Evolutionary conservation across 192 early-diverging fungal species (phyloP), one percentile per base, ranked within the genome.

Genomic region (Thamnidium elegans): DNA sequence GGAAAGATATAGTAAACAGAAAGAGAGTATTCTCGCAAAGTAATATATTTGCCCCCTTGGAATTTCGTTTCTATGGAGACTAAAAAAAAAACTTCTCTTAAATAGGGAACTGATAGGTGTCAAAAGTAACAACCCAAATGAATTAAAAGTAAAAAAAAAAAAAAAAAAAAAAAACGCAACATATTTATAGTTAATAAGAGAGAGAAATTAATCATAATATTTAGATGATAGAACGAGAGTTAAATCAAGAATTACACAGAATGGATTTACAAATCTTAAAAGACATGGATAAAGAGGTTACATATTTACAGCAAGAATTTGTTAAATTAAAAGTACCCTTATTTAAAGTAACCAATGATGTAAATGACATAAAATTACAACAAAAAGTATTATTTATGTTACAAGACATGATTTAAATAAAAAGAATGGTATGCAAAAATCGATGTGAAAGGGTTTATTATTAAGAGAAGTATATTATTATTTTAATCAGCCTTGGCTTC

Each of bases 31-130:
- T n/a, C 43, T 63, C 15, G 67, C 67, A 19, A 69, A 55, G 67
- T 69, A 26, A 51, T n/a, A 23, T 26, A n/a, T 13, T 15, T 1
- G 11, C 9, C 8, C 15, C 3, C 15, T 23, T 44, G 0, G 4
- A 9, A 6, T 11, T 7, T 36, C 19, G 0, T 20, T 50, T 50
- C 9, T 46, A 46, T 46, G 15, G 26, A 52, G 6, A 52, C 4
- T 39, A 56, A 10, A 21, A 56, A 32, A 48, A 17, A 13, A 36
- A 3, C 13, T 11, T 4, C 7, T n/a, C 14, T 14, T 32, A 15
- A 32, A 11, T 46, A 68, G 67, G 44, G 67, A 68, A 8, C n/a
- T 68, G 26, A 68, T 68, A 55, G 67, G 67, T 17, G 43, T 54
- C 44, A 39, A 39, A 39, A 39, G 5, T 6, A 39, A 43, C 4